These are phyloP conservation scores for Aspergillus sclerotioniger DNA, from an alignment of 495 filamentous ascomycete species.

Conservation along the genomic window DNA sequence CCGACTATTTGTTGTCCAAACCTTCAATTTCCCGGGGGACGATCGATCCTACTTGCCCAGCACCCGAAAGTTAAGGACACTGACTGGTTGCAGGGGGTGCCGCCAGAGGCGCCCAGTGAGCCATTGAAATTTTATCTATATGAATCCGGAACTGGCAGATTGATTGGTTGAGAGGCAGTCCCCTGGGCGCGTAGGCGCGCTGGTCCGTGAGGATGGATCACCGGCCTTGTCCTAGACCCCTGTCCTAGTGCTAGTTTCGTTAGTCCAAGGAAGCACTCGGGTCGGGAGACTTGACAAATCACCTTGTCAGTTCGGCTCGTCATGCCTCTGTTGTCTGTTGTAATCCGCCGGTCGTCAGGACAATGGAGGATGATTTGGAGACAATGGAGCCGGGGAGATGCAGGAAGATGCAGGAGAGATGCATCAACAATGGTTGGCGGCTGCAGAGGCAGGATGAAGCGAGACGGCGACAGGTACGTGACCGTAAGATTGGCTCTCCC, in stretches of 20 bases:
- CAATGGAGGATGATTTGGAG: background rate
- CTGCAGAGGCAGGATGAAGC: background rate
- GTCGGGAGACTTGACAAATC: background rate
- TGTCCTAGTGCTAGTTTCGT: background rate
- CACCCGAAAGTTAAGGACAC: background rate
- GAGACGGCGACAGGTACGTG: background rate
- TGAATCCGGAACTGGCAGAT: background rate
- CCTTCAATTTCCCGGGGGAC: background rate
- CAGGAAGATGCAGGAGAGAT: slow-evolving; percentile 3
- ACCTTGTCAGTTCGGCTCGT: background rate
- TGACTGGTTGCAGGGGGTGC: slow-evolving; percentile 3
- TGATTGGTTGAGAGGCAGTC: slow-evolving; percentile 5
- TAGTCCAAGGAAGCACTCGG: background rate
- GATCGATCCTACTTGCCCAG: slow-evolving; percentile 4
- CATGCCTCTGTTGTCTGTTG: background rate
- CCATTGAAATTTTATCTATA: background rate
- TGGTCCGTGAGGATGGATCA: slow-evolving; percentile 16
- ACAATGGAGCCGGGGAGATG: slow-evolving; percentile 3
- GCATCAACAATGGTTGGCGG: slow-evolving; percentile 1
- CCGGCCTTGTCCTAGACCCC: slow-evolving; percentile 16
- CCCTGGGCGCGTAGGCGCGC: background rate
- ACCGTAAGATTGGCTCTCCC: background rate
- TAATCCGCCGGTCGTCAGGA: background rate
- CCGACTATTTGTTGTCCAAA: background rate
- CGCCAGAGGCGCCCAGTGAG: background rate